phyloP scores from a whole-genome alignment of 2,329 filamentous ascomycete genomes.

The Aaosphaeria pasadenensis region DNA sequence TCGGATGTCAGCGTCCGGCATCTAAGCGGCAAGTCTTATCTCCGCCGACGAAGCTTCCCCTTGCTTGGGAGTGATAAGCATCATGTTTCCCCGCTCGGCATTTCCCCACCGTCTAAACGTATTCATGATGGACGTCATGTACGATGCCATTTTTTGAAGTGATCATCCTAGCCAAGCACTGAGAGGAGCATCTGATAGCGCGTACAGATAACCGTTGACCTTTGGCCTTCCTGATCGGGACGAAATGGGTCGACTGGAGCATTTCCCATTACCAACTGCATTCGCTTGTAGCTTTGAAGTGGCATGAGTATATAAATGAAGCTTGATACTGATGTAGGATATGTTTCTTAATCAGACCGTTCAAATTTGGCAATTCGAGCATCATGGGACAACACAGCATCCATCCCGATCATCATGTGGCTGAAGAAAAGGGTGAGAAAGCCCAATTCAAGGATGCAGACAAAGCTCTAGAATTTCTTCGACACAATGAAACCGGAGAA shows the following conservation, averaged over 20 bases:
- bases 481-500: constrained; percentile 8
- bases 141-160: background rate
- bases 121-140: background rate
- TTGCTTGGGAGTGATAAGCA: background rate
- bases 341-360: background rate
- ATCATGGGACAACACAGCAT: background rate
- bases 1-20: no score
- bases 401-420: background rate
- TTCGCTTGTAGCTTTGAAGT: background rate
- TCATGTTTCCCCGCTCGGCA: background rate
- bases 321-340: background rate
- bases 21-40: no score
- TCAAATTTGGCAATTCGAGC: background rate
- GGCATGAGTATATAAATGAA: background rate
- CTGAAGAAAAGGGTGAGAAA: constrained; percentile 7
- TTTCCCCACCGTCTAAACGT: background rate
- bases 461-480: constrained; percentile 15
- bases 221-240: background rate
- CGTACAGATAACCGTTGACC: background rate
- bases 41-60: background rate
- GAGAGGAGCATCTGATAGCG: background rate
- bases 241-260: background rate
- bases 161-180: background rate
- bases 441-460: constrained; percentile 9
- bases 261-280: background rate